Evolutionary conservation across 108 stramenopile species (phyloP).

Genomic region (Poteriospumella lacustris): DNA sequence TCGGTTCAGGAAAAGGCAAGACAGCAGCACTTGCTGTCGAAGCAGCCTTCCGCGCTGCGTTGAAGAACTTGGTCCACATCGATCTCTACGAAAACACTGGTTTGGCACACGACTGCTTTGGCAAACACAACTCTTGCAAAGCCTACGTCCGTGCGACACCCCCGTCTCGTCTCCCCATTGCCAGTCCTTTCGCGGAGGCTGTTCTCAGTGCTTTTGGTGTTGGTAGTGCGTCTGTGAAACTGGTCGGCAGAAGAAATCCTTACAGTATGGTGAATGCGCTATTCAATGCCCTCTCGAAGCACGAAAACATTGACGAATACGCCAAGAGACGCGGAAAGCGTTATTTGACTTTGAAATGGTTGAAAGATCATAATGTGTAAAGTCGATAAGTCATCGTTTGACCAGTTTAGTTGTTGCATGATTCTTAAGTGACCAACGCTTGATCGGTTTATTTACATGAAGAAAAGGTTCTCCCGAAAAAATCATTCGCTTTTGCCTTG

Average conservation of each 20-base stretch:
- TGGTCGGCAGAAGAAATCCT: conserved; percentile 72
- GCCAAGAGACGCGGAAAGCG: conserved; percentile 74
- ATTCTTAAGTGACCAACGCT: too few species aligned
- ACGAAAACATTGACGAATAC: conserved; percentile 77
- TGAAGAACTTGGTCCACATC: conserved; percentile 78
- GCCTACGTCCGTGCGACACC: conserved; percentile 21
- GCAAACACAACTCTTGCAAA: conserved; percentile 20
- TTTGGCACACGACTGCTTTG: not conserved
- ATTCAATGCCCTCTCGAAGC: conserved; percentile 79
- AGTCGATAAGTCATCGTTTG: too few species aligned
- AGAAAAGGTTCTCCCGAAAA: too few species aligned
- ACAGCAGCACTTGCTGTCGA: conserved; percentile 71
- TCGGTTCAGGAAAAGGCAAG: conserved; percentile 82
- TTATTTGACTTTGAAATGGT: conserved; percentile 29
- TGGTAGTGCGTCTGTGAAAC: conserved; percentile 67
- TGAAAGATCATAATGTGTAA: not conserved
- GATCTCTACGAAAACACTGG: conserved; percentile 47
- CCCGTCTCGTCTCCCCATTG: not conserved
- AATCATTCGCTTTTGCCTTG: too few species aligned
- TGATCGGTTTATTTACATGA: too few species aligned
- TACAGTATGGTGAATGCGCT: conserved; percentile 80
- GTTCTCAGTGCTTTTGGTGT: conserved; percentile 69
- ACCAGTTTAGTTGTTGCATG: too few species aligned
- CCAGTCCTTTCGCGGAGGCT: conserved; percentile 5
- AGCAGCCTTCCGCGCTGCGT: conserved; percentile 54